Evolutionary conservation across 2,329 filamentous ascomycete genomes (phyloP).

Genomic region (Epicoccum nigrum): DNA sequence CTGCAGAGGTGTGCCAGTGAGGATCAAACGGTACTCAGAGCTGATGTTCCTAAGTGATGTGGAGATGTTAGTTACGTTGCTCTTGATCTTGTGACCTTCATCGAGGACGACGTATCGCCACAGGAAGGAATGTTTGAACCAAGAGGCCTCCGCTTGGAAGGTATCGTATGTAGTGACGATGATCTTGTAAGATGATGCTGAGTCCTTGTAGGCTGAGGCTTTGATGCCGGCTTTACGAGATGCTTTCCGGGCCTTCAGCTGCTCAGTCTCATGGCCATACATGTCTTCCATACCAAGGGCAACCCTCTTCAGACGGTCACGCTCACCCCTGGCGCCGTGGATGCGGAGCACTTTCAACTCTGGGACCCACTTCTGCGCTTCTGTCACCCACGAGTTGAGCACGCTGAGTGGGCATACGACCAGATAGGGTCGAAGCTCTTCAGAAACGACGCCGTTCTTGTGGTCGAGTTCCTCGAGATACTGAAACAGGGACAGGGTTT

Average conservation of each 20-base stretch:
- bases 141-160: constrained; percentile 93
- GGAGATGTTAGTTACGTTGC: constrained; percentile 59
- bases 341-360: constrained; percentile 85
- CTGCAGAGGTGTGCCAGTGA: constrained; percentile 64
- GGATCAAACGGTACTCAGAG: constrained; percentile 57
- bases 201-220: constrained; percentile 36
- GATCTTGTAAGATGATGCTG: constrained; percentile 54
- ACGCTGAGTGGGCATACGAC: constrained; percentile 97
- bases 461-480: constrained; percentile 94
- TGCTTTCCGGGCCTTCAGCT: constrained; percentile 87
- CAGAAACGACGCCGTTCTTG: constrained; percentile 40
- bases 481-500: constrained; percentile 95
- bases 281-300: constrained; percentile 54
- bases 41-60: constrained; percentile 51
- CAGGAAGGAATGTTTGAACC: constrained; percentile 91
- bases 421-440: constrained; percentile 85
- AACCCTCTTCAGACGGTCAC: constrained; percentile 71
- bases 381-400: constrained; percentile 95
- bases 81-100: constrained; percentile 99
- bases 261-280: constrained; percentile 60
- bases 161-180: constrained; percentile 97
- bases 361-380: constrained; percentile 98
- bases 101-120: constrained; percentile 99
- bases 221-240: constrained; percentile 74
- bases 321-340: constrained; percentile 84